These are phyloP conservation scores for Flammula alnicola DNA, from an alignment of 1,284 basidiomycete genomes.

Conservation along the genomic window DNA sequence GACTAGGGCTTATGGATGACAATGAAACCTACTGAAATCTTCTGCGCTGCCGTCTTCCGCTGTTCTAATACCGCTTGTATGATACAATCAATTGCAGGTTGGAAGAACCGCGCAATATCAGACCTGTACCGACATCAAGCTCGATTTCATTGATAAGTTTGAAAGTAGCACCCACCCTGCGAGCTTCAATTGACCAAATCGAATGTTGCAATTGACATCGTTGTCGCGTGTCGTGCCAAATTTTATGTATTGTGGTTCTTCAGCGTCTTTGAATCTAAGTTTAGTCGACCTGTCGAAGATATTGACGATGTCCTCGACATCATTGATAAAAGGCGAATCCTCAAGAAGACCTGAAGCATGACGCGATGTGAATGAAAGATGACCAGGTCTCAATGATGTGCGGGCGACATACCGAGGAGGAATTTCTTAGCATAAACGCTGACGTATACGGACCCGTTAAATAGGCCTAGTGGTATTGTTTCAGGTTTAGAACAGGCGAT, in stretches of 20 bases:
- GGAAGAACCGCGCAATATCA: conserved; percentile 31
- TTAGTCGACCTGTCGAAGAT: conserved; percentile 56
- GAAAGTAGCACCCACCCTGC: conserved; percentile 36
- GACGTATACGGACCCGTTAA: conserved; percentile 41
- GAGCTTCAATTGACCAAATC: conserved; percentile 42
- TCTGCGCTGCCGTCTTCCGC: not conserved
- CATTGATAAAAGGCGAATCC: conserved; percentile 34
- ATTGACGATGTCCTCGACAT: conserved; percentile 44
- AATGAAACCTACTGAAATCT: conserved; percentile 10
- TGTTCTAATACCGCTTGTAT: conserved; percentile 27
- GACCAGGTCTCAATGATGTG: not conserved
- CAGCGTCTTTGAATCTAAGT: conserved; percentile 41
- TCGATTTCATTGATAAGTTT: not conserved
- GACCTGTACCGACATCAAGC: conserved; percentile 8
- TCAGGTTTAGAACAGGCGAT: not conserved
- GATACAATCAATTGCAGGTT: conserved; percentile 31
- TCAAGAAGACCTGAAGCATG: conserved; percentile 21
- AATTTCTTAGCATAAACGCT: conserved; percentile 40
- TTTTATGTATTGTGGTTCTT: conserved; percentile 47
- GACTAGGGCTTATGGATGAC: not conserved
- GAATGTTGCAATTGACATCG: conserved; percentile 39
- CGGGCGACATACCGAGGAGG: conserved; percentile 27
- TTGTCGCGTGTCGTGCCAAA: conserved; percentile 52
- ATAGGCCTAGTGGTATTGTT: conserved; percentile 24
- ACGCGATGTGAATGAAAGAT: not conserved